Conservation (phyloP, 2,329 filamentous ascomycete species). For the Camptophora hylomeconis region DNA sequence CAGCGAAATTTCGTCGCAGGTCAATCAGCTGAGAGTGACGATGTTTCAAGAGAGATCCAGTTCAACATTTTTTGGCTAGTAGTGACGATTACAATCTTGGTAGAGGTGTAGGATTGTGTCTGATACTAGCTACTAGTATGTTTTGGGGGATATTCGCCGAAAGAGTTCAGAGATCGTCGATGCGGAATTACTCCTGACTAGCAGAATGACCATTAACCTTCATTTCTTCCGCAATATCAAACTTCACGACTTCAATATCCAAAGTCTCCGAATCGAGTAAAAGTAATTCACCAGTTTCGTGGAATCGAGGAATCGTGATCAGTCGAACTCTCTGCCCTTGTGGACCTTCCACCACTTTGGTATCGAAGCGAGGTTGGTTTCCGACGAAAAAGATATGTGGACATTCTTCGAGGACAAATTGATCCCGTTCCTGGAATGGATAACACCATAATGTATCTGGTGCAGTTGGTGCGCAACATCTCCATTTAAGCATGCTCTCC, state of each 20-base stretch:
- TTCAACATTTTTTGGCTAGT: too few relatives aligned
- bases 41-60: too few relatives aligned
- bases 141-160: too few relatives aligned
- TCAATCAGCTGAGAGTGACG: too few relatives aligned
- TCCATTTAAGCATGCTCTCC: constrained; percentile 88
- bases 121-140: too few relatives aligned
- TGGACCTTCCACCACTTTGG: constrained; percentile 48
- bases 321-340: constrained; percentile 61
- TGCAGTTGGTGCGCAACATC: constrained; percentile 80
- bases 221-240: too few relatives aligned
- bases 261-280: constrained; percentile 77
- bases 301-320: constrained; percentile 73
- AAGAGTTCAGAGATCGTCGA: too few relatives aligned
- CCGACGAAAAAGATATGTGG: constrained; percentile 88
- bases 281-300: constrained; percentile 63
- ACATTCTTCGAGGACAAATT: constrained; percentile 71
- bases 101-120: too few relatives aligned
- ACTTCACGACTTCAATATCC: constrained; percentile 58
- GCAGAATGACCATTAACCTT: too few relatives aligned
- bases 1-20: too few relatives aligned
- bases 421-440: constrained; percentile 87
- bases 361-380: constrained; percentile 68
- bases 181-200: too few relatives aligned
- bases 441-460: constrained; percentile 97
- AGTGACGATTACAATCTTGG: too few relatives aligned